These are phyloP conservation scores for Phytophthora colocasiae DNA, from an alignment of 352 stramenopile species.

Conservation along the genomic window DNA sequence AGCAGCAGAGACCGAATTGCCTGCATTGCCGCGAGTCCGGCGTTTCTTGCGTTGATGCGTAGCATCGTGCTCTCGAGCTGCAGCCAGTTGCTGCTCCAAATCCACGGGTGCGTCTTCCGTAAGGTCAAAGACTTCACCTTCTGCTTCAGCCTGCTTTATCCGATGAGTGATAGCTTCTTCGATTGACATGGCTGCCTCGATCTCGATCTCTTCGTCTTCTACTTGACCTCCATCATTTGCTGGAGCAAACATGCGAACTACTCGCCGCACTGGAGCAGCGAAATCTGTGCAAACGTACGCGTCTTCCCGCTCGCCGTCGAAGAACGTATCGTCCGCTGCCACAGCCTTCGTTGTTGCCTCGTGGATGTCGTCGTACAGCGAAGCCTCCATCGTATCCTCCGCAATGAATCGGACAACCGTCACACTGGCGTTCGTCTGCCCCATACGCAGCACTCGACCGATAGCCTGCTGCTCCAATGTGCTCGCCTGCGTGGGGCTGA, in stretches of 20 bases:
- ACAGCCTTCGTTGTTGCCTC: slow-evolving; percentile 46
- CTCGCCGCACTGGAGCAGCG: slow-evolving; percentile 53
- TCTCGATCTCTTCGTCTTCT: slow-evolving; percentile 69
- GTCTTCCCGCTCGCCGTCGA: slow-evolving; percentile 68
- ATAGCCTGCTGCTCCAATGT: slow-evolving; percentile 86
- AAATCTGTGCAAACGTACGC: slow-evolving; percentile 70
- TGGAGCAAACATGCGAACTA: slow-evolving; percentile 62
- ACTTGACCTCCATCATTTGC: slow-evolving; percentile 29
- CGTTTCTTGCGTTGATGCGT: slow-evolving; percentile 44
- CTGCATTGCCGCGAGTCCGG: slow-evolving; percentile 21
- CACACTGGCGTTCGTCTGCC: slow-evolving; percentile 75
- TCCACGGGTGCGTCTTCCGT: slow-evolving; percentile 62
- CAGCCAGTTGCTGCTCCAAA: slow-evolving; percentile 40
- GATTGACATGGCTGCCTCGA: slow-evolving; percentile 75
- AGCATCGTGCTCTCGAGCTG: slow-evolving; percentile 26
- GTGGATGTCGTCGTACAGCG: slow-evolving; percentile 83
- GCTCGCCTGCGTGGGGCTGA: slow-evolving; percentile 72
- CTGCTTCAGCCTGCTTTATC: slow-evolving; percentile 53
- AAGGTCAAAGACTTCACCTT: slow-evolving; percentile 73
- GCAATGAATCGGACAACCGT: slow-evolving; percentile 80
- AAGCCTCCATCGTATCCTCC: slow-evolving; percentile 74
- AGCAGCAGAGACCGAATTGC: neutral
- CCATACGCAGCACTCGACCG: slow-evolving; percentile 86
- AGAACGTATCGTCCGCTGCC: slow-evolving; percentile 68
- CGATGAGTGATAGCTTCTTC: slow-evolving; percentile 75